These are phyloP conservation scores for Thalassiosira ordinaria DNA, from an alignment of 352 stramenopile species.

Conservation along the genomic window DNA sequence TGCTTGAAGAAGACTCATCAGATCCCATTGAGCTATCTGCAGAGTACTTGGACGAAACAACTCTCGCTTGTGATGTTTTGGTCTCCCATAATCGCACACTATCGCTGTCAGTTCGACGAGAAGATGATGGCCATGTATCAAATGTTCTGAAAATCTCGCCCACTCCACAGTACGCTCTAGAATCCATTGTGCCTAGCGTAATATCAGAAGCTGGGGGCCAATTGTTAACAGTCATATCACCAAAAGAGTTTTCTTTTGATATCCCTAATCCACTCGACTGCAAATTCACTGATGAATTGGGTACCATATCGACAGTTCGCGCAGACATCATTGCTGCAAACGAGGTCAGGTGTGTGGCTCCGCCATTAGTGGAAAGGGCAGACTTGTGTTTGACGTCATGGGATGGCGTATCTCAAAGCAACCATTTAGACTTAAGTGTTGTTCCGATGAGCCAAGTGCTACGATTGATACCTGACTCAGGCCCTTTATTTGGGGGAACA, in stretches of 20 bases:
- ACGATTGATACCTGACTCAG: background rate
- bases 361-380: background rate
- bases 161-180: slow-evolving; percentile 8
- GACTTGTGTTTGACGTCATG: slow-evolving; percentile 9
- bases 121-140: slow-evolving; percentile 25
- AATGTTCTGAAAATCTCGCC: slow-evolving; percentile 17
- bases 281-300: slow-evolving; percentile 18
- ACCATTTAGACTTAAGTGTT: slow-evolving; percentile 3
- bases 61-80: slow-evolving; percentile 17
- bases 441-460: slow-evolving; percentile 2
- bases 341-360: slow-evolving; percentile 17
- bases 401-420: slow-evolving; percentile 29
- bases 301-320: background rate
- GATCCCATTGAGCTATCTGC: background rate
- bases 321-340: slow-evolving; percentile 6
- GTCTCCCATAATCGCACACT: background rate
- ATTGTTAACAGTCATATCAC: slow-evolving; percentile 3
- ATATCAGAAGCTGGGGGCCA: slow-evolving; percentile 19
- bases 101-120: slow-evolving; percentile 7
- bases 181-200: slow-evolving; percentile 2
- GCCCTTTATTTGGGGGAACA: slow-evolving; percentile 4
- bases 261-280: slow-evolving; percentile 1
- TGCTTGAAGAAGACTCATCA: background rate
- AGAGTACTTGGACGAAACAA: slow-evolving; percentile 6
- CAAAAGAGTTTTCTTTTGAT: slow-evolving; percentile 2